These are phyloP conservation scores for Coemansia sp. DNA, from an alignment of 192 early-diverging fungal species.

Conservation along the genomic window DNA sequence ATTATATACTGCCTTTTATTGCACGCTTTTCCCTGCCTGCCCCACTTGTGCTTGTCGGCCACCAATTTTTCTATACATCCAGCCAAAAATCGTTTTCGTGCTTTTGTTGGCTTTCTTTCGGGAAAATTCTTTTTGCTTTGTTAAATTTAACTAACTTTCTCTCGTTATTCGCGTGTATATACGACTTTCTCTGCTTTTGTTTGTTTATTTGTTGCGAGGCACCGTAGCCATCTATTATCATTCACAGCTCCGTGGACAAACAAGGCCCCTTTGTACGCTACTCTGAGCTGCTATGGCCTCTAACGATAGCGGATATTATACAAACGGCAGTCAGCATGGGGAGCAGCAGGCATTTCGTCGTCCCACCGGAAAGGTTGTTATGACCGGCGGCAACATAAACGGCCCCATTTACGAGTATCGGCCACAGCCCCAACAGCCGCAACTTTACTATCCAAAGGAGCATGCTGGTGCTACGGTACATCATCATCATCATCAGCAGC, in stretches of 20 bases:
- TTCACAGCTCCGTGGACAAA: not conserved
- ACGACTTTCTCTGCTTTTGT: not conserved
- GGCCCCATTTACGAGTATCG: constrained; percentile 13
- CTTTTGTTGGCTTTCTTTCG: not conserved
- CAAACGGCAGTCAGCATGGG: not conserved
- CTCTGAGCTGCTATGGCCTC: constrained; percentile 14
- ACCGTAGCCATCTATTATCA: not conserved
- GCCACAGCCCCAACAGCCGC: constrained; percentile 22
- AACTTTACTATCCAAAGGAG: constrained; percentile 20
- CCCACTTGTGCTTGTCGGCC: not conserved
- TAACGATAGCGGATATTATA: constrained; percentile 24
- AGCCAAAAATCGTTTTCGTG: not conserved
- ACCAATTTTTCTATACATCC: not conserved
- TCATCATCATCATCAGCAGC: constrained; percentile 10
- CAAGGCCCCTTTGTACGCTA: not conserved
- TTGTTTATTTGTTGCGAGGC: not conserved
- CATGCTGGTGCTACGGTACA: not conserved
- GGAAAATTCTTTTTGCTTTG: not conserved
- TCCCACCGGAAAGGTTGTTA: constrained; percentile 33
- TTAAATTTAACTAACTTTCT: not conserved
- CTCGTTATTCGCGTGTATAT: not conserved
- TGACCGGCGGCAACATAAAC: constrained; percentile 5
- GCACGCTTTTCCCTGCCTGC: constrained; percentile 4
- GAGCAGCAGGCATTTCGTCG: constrained; percentile 29
- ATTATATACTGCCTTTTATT: constrained; percentile 13